Evolutionary conservation across 805 yeast genomes (phyloP), one percentile per base, ranked within the genome.

Genomic region (Schwanniomyces yamadae): DNA sequence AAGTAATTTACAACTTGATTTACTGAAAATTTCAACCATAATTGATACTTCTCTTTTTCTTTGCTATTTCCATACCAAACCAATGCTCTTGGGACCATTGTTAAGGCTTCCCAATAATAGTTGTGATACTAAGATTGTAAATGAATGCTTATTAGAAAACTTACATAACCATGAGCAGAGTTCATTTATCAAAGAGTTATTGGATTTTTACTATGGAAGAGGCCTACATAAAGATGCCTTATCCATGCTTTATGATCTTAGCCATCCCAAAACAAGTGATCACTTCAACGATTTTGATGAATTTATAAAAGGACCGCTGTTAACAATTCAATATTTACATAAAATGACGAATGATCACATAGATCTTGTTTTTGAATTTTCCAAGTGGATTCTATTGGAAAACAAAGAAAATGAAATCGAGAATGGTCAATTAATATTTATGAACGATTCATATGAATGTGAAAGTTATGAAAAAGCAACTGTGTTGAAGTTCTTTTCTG

Each of bases 11-110:
- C 37, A 50, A n/a, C 36, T 43, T 6, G 41, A 50, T 16, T 39
- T 67, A 23, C 46, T 48, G 4, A 52, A 55, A 15, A 48, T 63
- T 15, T 73, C 75, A 0, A 55, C 67, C 8, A 60, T 77, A 30
- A 75, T 93, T 2, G 99, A 91, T 52, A 84, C 95, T 0, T 71
- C 87, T 1, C 66, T 93, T 13, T 87, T 91, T 49, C 68, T 77
- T 34, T 77, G 93, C 41, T 91, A 93, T 53, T 66, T 79, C 39
- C 54, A 78, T n/a, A 76, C 77, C 20, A 77, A 78, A 36, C 84
- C 86, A 0, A 73, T 82, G 42, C 68, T 91, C 54, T 73, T 91
- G 10, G 95, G 91, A 0, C 93, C 98, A 0, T 73, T 91, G 14
- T 68, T 91, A 4, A 69, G 98, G 32, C 71, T 88, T 2, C 72